Percentiles rank a stretch among this genome's conserved stretches.
Evolutionary conservation across 1,284 basidiomycete species (phyloP).

Genomic region (Thelephora terrestris): DNA sequence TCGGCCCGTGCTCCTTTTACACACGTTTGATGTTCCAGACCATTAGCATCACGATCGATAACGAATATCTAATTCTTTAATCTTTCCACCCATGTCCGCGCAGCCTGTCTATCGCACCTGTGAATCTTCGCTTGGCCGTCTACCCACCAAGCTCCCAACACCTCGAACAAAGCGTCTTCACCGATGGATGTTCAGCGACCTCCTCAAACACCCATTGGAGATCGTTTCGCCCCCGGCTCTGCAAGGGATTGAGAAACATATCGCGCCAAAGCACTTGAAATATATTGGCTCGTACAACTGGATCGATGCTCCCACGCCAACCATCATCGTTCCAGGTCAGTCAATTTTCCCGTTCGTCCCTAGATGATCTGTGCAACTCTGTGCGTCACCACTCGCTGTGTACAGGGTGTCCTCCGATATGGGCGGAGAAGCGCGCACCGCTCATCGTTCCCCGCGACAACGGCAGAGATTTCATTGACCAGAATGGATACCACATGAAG

Average conservation of each 20-base stretch:
- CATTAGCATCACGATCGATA: no score
- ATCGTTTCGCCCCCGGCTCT: neutral
- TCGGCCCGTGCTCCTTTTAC: no score
- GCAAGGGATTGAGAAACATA: neutral
- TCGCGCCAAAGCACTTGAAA: slow-evolving; percentile 24
- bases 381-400: no score
- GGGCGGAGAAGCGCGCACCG: slow-evolving; percentile 34
- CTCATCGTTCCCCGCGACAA: slow-evolving; percentile 38
- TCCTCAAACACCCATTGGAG: no score
- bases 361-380: neutral
- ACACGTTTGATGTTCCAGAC: no score
- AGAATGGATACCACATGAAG: slow-evolving; percentile 37
- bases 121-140: no score
- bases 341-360: neutral
- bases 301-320: slow-evolving; percentile 28
- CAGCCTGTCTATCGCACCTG: no score
- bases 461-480: slow-evolving; percentile 34
- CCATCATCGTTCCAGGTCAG: slow-evolving; percentile 42
- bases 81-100: no score
- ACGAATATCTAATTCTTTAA: no score
- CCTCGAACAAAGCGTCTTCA: no score
- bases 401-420: slow-evolving; percentile 41
- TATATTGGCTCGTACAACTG: slow-evolving; percentile 43
- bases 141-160: no score
- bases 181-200: no score